A percentile compares a stretch with the other conserved stretches of the same genome.
Evolutionary conservation across 2,329 filamentous ascomycete genomes (phyloP).

Genomic region (Hirsutella rhossiliensis): DNA sequence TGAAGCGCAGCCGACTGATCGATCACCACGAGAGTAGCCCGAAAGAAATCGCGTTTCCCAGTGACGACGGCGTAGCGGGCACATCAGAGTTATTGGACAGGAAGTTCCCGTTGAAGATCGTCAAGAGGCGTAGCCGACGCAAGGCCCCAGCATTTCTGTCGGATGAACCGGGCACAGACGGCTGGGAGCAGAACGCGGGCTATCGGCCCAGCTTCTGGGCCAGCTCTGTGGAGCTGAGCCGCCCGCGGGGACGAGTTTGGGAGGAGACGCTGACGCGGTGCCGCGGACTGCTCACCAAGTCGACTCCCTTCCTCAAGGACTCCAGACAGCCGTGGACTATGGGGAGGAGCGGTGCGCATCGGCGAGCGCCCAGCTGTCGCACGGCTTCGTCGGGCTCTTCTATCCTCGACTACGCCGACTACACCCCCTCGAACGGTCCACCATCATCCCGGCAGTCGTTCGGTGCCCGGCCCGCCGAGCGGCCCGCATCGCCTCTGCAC

Average conservation of each 20-base stretch:
- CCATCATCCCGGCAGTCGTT: background rate
- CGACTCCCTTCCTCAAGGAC: background rate
- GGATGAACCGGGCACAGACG: background rate
- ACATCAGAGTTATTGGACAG: background rate
- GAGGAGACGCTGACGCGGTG: constrained; percentile 6
- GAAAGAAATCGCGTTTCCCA: background rate
- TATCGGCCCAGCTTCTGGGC: constrained; percentile 1
- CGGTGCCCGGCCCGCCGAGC: background rate
- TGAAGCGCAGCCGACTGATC: constrained; percentile 22
- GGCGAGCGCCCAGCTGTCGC: background rate
- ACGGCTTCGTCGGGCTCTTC: background rate
- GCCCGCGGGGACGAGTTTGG: constrained; percentile 3
- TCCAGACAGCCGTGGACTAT: background rate
- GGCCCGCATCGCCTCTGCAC: background rate
- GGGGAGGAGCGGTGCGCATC: background rate
- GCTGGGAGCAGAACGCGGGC: background rate
- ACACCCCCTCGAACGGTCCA: background rate
- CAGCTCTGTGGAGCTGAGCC: constrained; percentile 5
- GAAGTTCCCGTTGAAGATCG: constrained; percentile 4
- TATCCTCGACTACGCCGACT: background rate
- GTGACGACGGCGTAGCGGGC: background rate
- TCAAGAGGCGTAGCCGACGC: constrained; percentile 5
- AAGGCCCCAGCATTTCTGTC: background rate
- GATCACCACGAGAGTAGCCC: background rate
- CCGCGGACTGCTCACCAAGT: constrained; percentile 5